These are phyloP conservation scores for Vicia sativa DNA, from an alignment of 306 rosid species.

Conservation along the genomic window DNA sequence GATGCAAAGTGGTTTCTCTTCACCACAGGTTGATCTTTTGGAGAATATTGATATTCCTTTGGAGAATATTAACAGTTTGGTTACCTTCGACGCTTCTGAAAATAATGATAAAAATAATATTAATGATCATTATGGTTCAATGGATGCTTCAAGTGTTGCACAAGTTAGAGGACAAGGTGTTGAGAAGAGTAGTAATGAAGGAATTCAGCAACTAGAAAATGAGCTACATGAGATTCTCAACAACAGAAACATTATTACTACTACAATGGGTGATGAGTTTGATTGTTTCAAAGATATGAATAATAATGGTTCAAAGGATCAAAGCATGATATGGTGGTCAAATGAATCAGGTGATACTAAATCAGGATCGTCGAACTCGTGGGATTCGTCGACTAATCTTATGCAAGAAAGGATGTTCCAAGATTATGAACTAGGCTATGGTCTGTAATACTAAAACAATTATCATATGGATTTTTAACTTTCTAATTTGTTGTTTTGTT, in stretches of 20 bases:
- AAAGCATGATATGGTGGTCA: conserved; percentile 72
- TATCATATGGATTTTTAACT: conserved; percentile 7
- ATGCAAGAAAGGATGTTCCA: conserved; percentile 64
- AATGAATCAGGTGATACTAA: conserved; percentile 56
- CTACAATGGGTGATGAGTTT: conserved; percentile 47
- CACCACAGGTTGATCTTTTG: conserved; percentile 40
- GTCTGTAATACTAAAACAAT: conserved; percentile 41
- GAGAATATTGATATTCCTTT: conserved; percentile 41
- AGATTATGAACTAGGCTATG: conserved; percentile 73
- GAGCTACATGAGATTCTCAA: conserved; percentile 62
- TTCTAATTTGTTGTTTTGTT: conserved; percentile 39
- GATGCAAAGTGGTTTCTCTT: conserved; percentile 40
- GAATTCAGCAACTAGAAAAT: conserved; percentile 52
- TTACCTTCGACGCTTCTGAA: conserved; percentile 36
- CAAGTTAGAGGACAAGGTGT: conserved; percentile 23
- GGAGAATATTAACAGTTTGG: conserved; percentile 40
- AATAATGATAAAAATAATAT: conserved; percentile 1
- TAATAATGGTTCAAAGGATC: conserved; percentile 53
- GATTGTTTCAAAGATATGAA: conserved; percentile 70
- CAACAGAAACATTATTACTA: conserved; percentile 36
- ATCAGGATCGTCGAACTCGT: conserved; percentile 71
- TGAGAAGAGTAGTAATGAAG: conserved; percentile 39
- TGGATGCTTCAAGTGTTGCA: conserved; percentile 33
- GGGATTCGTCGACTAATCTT: conserved; percentile 67
- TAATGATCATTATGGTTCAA: conserved; percentile 18